Percentiles rank a stretch among this genome's conserved stretches.
Evolutionary conservation across 148 eudicot genomes (phyloP).

Genomic region (Fallopia convolvulus): DNA sequence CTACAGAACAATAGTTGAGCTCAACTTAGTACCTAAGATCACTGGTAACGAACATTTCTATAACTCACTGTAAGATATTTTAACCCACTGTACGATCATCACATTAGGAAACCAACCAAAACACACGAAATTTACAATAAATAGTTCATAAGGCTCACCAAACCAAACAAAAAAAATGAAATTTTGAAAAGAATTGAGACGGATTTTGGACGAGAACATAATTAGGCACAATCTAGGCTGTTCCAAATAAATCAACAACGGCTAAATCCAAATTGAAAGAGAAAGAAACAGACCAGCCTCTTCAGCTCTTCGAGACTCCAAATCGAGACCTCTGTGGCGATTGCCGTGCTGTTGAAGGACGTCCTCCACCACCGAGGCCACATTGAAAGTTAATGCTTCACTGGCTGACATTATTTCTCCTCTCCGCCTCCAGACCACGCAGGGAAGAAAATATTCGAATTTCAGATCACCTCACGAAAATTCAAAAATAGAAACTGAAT

Average conservation of each 20-base stretch:
- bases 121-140: neutral
- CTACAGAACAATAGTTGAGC: constrained; percentile 12
- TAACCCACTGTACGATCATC: no score
- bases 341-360: constrained; percentile 27
- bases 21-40: neutral
- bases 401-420: constrained; percentile 31
- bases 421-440: neutral
- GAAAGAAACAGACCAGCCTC: constrained; percentile 39
- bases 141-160: neutral
- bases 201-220: neutral
- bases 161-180: neutral
- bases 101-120: no score
- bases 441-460: neutral
- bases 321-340: constrained; percentile 37
- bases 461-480: neutral
- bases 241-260: neutral
- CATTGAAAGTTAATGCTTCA: constrained; percentile 41
- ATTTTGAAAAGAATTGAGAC: neutral
- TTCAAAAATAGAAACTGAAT: constrained; percentile 4
- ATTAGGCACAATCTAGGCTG: neutral
- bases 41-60: neutral
- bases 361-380: constrained; percentile 29
- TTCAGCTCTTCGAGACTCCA: constrained; percentile 56
- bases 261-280: neutral
- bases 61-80: neutral